phyloP scores from a whole-genome alignment of 106 monocot genomes.

The Alisma plantagoaquatica region DNA sequence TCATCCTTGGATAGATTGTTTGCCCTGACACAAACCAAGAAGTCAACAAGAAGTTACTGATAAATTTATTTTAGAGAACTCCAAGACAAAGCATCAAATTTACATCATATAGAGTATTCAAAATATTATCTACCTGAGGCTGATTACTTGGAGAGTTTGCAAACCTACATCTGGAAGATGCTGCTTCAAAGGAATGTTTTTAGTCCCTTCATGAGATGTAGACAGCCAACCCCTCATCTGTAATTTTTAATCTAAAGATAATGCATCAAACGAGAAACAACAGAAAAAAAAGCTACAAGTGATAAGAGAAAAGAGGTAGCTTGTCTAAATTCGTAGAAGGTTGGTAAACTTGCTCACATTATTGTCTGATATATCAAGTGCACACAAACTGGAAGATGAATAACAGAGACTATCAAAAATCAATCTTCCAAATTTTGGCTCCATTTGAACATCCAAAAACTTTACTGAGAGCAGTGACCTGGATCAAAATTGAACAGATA shows the following conservation, averaged over 20 bases:
- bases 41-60: neutral
- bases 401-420: slow-evolving; percentile 38
- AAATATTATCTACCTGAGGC: slow-evolving; percentile 33
- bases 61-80: neutral
- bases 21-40: slow-evolving; percentile 52
- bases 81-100: neutral
- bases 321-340: too few relatives aligned
- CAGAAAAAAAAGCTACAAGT: neutral
- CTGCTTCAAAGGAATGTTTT: neutral
- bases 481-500: too few relatives aligned
- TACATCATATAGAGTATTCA: neutral
- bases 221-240: slow-evolving; percentile 69
- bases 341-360: slow-evolving; percentile 53
- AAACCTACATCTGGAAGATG: slow-evolving; percentile 21
- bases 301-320: too few relatives aligned
- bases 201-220: slow-evolving; percentile 21
- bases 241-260: neutral
- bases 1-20: slow-evolving; percentile 61
- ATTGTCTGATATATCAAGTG: slow-evolving; percentile 64
- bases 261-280: neutral
- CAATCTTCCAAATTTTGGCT: slow-evolving; percentile 30
- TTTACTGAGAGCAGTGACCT: slow-evolving; percentile 39
- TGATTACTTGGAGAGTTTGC: slow-evolving; percentile 44
- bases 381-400: slow-evolving; percentile 33
- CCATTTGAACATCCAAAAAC: slow-evolving; percentile 42